Evolutionary conservation across 257 asterid species (phyloP).

Genomic region (Gynochthodes officinalis): DNA sequence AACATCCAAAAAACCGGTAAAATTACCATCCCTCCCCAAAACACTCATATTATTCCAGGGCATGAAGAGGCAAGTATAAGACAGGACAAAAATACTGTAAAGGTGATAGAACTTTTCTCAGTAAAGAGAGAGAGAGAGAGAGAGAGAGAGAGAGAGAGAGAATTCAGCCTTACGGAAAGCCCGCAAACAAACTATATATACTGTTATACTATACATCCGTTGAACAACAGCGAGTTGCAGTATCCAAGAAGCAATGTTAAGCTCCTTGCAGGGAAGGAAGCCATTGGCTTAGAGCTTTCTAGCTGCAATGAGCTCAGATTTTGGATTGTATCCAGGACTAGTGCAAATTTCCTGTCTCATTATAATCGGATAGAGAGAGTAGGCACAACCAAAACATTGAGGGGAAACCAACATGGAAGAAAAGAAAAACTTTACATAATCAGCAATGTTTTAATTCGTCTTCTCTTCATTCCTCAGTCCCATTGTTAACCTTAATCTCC

Average conservation of each 20-base stretch:
- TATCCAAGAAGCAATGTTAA: background rate
- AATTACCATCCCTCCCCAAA: too few species aligned
- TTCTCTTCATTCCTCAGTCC: conserved; percentile 48
- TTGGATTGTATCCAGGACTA: conserved; percentile 20
- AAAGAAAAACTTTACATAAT: conserved; percentile 34
- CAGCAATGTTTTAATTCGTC: conserved; percentile 17
- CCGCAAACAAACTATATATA: background rate
- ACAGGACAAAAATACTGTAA: too few species aligned
- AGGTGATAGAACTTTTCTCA: too few species aligned
- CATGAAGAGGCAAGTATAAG: too few species aligned
- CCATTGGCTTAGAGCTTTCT: conserved; percentile 21
- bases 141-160: too few species aligned
- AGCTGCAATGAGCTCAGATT: conserved; percentile 14
- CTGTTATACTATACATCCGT: too few species aligned
- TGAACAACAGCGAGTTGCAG: conserved; percentile 10
- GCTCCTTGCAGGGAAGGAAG: conserved; percentile 23
- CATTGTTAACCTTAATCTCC: conserved; percentile 82
- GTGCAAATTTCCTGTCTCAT: conserved; percentile 32
- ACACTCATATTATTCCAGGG: too few species aligned
- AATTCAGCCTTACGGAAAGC: too few species aligned
- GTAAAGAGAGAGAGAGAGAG: too few species aligned
- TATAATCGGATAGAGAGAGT: conserved; percentile 18
- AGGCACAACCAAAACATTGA: background rate
- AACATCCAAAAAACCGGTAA: too few species aligned
- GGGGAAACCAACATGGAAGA: background rate